These are phyloP conservation scores for Plasmodium gallinaceum DNA, from an alignment of 169 alveolate species.

Conservation along the genomic window DNA sequence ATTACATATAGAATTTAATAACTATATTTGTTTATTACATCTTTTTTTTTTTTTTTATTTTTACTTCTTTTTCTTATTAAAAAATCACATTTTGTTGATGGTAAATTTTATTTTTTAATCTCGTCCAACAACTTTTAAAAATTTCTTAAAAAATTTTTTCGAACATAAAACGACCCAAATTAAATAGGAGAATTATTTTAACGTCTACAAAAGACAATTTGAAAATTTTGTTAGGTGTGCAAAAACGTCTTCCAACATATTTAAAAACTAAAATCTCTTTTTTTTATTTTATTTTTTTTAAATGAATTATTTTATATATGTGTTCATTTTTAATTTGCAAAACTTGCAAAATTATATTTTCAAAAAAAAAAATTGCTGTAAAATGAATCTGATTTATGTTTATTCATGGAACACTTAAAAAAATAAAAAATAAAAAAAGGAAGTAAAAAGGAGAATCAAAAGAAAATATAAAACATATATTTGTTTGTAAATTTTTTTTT, in stretches of 20 bases:
- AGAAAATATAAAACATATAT: not conserved
- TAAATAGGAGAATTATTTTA: not conserved
- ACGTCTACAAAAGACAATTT: too few species aligned
- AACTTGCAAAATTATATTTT: not conserved
- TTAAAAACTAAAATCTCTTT: not conserved
- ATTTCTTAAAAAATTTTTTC: not conserved
- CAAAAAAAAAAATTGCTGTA: not conserved
- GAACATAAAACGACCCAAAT: not conserved
- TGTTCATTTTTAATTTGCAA: not conserved
- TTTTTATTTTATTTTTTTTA: not conserved
- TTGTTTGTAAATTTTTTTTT: not conserved
- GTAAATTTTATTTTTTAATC: too few species aligned
- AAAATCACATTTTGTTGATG: too few species aligned
- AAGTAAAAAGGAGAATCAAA: not conserved
- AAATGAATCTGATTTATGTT: not conserved
- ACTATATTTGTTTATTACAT: too few species aligned
- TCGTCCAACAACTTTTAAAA: not conserved
- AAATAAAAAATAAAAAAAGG: not conserved
- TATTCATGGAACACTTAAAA: not conserved
- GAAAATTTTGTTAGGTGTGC: too few species aligned
- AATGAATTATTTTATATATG: not conserved
- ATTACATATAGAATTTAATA: too few species aligned
- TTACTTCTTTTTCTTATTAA: too few species aligned
- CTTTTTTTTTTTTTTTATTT: too few species aligned
- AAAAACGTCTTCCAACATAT: too few species aligned